Evolutionary conservation across 1,284 basidiomycete species (phyloP), one percentile per base, ranked within the genome.

Genomic region (Boletellus deceptivus): DNA sequence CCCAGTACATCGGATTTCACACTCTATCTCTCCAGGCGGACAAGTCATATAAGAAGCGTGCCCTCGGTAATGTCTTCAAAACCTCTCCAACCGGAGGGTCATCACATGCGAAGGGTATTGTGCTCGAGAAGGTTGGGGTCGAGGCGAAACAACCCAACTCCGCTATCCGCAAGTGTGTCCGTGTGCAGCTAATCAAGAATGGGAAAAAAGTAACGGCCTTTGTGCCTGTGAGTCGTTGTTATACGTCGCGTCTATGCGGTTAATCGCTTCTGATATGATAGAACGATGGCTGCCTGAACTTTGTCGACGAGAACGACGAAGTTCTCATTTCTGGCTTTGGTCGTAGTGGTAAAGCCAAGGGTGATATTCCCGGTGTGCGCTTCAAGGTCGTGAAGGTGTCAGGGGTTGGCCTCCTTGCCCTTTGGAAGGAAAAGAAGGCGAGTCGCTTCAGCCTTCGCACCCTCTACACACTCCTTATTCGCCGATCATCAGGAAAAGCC

Each of bases 341-440:
- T 88, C 93, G 96, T 73, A 87, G 94, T 68, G 97, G 97, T 65
- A 99, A 99, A 82, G 97, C 94, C 58, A 95, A 95, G 83, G 93
- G 93, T 87, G 93, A 96, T 88, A 91, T 91, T 75, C 90, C 89
- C 25, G 89, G 89, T 82, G 93, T 99, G 61, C 93, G 97, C 63
- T 99, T 98, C 91, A 99, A 99, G 81, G 88, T 98, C 65, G 97
- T 99, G 69, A 99, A 99, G 82, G 96, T 98, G 46, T 97, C 97
- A 50, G 97, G 97, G 75, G 97, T 99, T 64, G 96, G 96, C 82
- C 84, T 99, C 57, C 84, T 97, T 60, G 93, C 93, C 62, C 80
- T 96, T 67, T 98, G 94, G 94, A 95, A 95, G 74, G 94, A 98
- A 84, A 98, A 98, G 84, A 98, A 98, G 89, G 91, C 89, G 55